Evolutionary conservation across 768 basidiomycete genomes (phyloP).

Genomic region (Lyophyllum semitale): DNA sequence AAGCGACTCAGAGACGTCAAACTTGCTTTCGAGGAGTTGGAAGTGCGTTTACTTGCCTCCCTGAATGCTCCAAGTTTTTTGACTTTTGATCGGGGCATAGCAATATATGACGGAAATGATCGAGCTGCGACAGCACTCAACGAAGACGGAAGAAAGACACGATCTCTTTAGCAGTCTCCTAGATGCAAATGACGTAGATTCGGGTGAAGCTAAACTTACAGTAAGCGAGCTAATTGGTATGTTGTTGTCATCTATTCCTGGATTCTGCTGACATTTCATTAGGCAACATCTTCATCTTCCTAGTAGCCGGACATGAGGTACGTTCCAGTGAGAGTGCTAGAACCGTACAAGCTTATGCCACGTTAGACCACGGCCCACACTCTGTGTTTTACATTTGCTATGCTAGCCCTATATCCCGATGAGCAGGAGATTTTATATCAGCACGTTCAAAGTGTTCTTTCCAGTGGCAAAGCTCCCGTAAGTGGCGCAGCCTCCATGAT

Average conservation of each 20-base stretch:
- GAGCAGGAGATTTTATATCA: conserved; percentile 44
- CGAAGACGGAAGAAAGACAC: conserved; percentile 38
- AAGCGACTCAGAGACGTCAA: conserved; percentile 28
- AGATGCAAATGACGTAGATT: conserved; percentile 46
- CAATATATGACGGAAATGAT: conserved; percentile 58
- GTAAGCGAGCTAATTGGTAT: conserved; percentile 46
- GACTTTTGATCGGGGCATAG: conserved; percentile 20
- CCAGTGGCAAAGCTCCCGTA: conserved; percentile 32
- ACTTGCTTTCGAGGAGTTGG: conserved; percentile 44
- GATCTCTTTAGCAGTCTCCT: conserved; percentile 58
- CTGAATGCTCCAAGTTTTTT: not conserved
- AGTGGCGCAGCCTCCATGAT: conserved; percentile 4
- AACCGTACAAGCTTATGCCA: not conserved
- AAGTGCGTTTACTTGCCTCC: conserved; percentile 27
- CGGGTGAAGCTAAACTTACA: conserved; percentile 33
- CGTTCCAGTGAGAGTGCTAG: not conserved
- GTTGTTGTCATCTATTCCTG: not conserved
- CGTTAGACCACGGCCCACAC: conserved; percentile 41
- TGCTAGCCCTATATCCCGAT: conserved; percentile 43
- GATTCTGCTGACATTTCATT: not conserved
- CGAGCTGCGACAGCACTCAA: conserved; percentile 35
- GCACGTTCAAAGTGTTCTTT: conserved; percentile 33
- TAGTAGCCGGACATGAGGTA: conserved; percentile 67
- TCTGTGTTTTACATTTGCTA: conserved; percentile 36
- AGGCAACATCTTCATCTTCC: conserved; percentile 51